Percentiles rank a stretch among this genome's conserved stretches.
These are phyloP conservation scores for Alternaria longipes DNA, from an alignment of 2,329 filamentous ascomycete species.

Conservation along the genomic window DNA sequence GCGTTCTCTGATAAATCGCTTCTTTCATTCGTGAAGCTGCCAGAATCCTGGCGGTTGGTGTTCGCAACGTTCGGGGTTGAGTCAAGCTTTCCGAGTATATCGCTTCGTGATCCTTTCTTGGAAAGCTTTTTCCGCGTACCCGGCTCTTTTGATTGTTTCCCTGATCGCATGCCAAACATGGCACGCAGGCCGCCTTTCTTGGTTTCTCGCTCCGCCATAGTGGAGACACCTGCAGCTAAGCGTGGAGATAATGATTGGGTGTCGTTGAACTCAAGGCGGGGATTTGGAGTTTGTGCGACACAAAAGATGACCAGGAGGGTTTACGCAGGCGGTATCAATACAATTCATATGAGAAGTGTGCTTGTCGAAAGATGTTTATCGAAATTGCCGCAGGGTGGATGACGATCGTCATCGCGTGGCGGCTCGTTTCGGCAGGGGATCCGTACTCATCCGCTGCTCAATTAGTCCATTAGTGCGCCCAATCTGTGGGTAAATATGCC, in stretches of 20 bases:
- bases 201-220: slow-evolving; percentile 29
- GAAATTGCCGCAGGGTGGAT: slow-evolving; percentile 17
- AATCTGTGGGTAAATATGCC: slow-evolving; percentile 14
- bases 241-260: not conserved
- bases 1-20: slow-evolving; percentile 19
- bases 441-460: slow-evolving; percentile 22
- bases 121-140: slow-evolving; percentile 33
- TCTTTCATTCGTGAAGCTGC: slow-evolving; percentile 33
- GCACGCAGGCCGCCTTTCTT: slow-evolving; percentile 34
- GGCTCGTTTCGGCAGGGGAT: slow-evolving; percentile 23
- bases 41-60: slow-evolving; percentile 34
- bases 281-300: not conserved
- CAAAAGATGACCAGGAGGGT: not conserved
- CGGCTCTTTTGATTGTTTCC: slow-evolving; percentile 24
- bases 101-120: slow-evolving; percentile 32
- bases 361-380: slow-evolving; percentile 10
- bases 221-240: slow-evolving; percentile 1
- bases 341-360: slow-evolving; percentile 4
- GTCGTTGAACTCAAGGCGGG: not conserved
- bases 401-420: slow-evolving; percentile 25
- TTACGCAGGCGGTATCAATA: slow-evolving; percentile 4
- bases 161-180: slow-evolving; percentile 33
- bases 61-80: slow-evolving; percentile 15
- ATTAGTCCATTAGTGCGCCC: not conserved
- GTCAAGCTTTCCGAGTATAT: slow-evolving; percentile 22